Evolutionary conservation across 1,284 basidiomycete genomes (phyloP).

Genomic region (Cutaneotrichosporon sp.): DNA sequence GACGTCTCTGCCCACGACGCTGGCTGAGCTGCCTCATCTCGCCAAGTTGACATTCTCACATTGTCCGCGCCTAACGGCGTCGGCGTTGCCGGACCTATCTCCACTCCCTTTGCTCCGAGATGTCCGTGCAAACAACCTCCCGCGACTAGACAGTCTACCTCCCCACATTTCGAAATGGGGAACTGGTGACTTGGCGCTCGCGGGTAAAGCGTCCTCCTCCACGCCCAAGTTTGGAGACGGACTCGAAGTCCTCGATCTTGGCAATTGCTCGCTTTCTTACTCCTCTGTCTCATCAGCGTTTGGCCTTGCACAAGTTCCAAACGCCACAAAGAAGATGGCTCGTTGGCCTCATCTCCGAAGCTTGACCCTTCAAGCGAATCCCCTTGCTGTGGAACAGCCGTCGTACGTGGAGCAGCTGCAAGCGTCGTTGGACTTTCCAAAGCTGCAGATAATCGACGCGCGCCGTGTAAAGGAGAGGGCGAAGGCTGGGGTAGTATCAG

Average conservation of each 20-base stretch:
- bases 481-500: constrained; percentile 29
- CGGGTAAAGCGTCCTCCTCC: constrained; percentile 1
- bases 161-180: constrained; percentile 36
- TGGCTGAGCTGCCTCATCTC: constrained; percentile 29
- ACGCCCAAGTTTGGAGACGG: constrained; percentile 29
- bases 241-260: constrained; percentile 41
- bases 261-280: constrained; percentile 39
- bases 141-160: constrained; percentile 33
- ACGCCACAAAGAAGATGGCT: constrained; percentile 3
- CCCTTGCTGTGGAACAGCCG: constrained; percentile 28
- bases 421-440: constrained; percentile 27
- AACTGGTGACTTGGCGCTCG: constrained; percentile 30
- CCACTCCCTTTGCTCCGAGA: constrained; percentile 40
- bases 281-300: constrained; percentile 21
- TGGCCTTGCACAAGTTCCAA: constrained; percentile 11
- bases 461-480: constrained; percentile 42
- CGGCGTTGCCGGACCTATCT: constrained; percentile 35
- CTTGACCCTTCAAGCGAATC: constrained; percentile 40
- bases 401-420: constrained; percentile 34
- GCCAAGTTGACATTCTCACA: constrained; percentile 44
- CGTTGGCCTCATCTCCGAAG: constrained; percentile 24
- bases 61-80: constrained; percentile 33
- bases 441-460: constrained; percentile 44
- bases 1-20: constrained; percentile 21
- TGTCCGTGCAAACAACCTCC: constrained; percentile 43